Conservation (phyloP, 2,329 filamentous ascomycete species). For the Fusarium zealandicum region DNA sequence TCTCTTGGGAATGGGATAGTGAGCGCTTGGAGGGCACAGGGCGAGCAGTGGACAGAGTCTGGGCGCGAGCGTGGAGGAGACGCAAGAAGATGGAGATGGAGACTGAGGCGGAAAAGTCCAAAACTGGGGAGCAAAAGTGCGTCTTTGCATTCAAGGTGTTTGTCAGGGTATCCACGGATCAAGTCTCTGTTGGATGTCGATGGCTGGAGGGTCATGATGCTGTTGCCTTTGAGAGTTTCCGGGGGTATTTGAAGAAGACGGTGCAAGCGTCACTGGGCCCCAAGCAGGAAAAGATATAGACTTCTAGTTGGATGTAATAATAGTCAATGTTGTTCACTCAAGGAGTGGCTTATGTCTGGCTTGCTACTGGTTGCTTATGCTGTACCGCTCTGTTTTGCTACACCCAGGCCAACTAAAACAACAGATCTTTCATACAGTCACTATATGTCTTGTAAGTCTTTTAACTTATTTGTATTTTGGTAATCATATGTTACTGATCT, state of each 20-base stretch:
- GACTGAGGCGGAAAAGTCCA: slow-evolving; percentile 28
- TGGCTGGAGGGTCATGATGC: slow-evolving; percentile 76
- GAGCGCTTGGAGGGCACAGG: slow-evolving; percentile 64
- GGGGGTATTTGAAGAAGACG: slow-evolving; percentile 72
- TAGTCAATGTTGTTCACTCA: neutral
- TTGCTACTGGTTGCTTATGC: neutral
- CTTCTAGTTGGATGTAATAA: neutral
- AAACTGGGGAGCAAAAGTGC: slow-evolving; percentile 44
- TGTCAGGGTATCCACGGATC: slow-evolving; percentile 50
- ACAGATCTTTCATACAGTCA: no score
- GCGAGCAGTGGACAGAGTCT: slow-evolving; percentile 74
- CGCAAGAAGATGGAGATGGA: slow-evolving; percentile 62
- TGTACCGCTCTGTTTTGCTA: neutral
- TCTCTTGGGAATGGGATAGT: slow-evolving; percentile 69
- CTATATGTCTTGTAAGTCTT: no score
- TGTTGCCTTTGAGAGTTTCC: slow-evolving; percentile 85
- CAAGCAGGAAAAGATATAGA: neutral
- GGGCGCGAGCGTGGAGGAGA: slow-evolving; percentile 77
- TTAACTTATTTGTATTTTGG: slow-evolving; percentile 24
- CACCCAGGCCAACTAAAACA: neutral
- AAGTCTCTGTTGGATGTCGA: slow-evolving; percentile 61
- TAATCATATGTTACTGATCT: slow-evolving; percentile 1
- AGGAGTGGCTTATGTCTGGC: neutral
- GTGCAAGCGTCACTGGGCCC: slow-evolving; percentile 17
- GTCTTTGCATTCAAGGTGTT: slow-evolving; percentile 66